Base-by-base conservation (phyloP, 2,329 filamentous ascomycete genomes). In the Colletotrichum acutatum region DNA sequence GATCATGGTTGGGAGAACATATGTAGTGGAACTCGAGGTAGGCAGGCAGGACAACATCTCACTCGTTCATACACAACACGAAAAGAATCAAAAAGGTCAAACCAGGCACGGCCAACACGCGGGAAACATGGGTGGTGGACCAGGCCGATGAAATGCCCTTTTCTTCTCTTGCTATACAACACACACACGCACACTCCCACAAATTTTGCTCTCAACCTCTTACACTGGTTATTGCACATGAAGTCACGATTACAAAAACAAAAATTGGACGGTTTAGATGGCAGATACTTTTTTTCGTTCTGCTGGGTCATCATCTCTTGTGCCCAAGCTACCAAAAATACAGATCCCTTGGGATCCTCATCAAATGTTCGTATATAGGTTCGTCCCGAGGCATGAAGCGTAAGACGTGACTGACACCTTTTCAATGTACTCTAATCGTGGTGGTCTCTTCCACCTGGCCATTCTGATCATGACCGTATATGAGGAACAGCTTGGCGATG, bases 231-330 rank as follows among this genome's bases (percentile, higher is more conserved):
- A 61, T 70, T 34, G 66, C 59, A 70, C 34, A 70, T 37, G 66
- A 72, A 70, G 66, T 69, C 58, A 69, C 59, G 54, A 69, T 59
- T 49, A 49, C 42, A 49, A 59, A 34, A 46, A 54, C 49, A 64
- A 69, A 72, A 52, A 22, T 59, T 63, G 59, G 66, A 59, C 8
- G 66, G 53, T 32, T 26, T 63, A 65, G 66, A 64, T 64, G 9
- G 66, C 60, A 69, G 46, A 59, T 70, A 34, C 57, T 28, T 53
- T 49, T 49, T 26, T 49, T 52, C 22, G 59, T 49, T 24, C 52
- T 52, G 19, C 22, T 58, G 32, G 34, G n/a, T 46, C 24, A 11
- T 12, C 42, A 11, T 22, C 19, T 34, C 5, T 49, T 32, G 34
- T 46, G 8, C 62, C 58, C 34, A 9, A 46, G 59, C 53, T 49